Evolutionary conservation across 2,329 filamentous ascomycete species (phyloP), one percentile per base, ranked within the genome.

Genomic region (Alternaria gansuensis): DNA sequence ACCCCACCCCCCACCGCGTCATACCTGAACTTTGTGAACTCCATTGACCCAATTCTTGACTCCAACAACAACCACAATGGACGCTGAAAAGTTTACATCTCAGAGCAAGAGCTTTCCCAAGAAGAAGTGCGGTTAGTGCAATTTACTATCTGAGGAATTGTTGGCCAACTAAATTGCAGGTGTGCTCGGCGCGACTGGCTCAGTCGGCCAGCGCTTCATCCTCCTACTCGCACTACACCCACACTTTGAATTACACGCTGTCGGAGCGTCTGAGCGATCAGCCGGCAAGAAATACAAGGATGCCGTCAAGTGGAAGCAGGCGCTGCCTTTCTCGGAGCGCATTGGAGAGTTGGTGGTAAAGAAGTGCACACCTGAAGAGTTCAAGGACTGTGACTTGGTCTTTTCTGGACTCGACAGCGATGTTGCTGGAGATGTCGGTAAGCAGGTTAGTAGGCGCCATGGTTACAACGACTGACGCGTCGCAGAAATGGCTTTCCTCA

Each of bases 281-380:
- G 92, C 92, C 6, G 93, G 93, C 74, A 97, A 97, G 84, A 90
- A 90, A 76, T 98, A 98, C 84, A 90, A 89, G 79, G 92, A 97
- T 85, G 94, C 93, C 37, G 93, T 96, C 63, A 87, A 87, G 71
- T 98, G 95, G 95, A 97, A 97, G 84, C 94, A 98, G 82, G 86
- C 91, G 9, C 82, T 87, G 56, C 90, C 92, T 54, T 96, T 97
- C 85, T 89, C 89, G 41, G 83, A 88, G 63, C 83, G 83, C 64
- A 81, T 96, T 58, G 92, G 87, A 66, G 89, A 93, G 65, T 83
- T 98, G 70, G 85, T 96, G 5, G 91, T 98, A 56, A 90, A 92
- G 75, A 89, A 92, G 75, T 98, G 95, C 82, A 89, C 82, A 72
- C 87, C 95, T 0, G 86, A 88, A 68, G 87, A 94, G 70, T 98